Conservation (phyloP, 345 rosid genomes). For the Eucalyptus tenuipes region DNA sequence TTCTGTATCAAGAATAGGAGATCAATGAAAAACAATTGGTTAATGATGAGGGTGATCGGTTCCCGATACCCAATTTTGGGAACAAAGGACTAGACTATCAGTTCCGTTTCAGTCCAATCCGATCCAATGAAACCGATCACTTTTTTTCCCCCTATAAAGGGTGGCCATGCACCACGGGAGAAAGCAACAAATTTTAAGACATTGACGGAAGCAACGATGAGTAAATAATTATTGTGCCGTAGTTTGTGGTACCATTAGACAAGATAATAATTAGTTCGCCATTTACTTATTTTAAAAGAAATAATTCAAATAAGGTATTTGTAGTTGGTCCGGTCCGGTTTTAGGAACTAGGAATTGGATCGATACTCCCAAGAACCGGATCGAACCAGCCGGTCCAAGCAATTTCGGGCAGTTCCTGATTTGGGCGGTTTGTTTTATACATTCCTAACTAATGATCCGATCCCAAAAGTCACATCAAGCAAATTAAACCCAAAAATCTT, state of each 20-base stretch:
- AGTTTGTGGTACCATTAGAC: too few relatives aligned
- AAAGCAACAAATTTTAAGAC: too few relatives aligned
- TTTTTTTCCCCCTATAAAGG: too few relatives aligned
- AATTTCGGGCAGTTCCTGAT: fast-evolving
- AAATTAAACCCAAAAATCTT: neutral
- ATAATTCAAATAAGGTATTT: too few relatives aligned
- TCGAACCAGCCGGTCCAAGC: too few relatives aligned
- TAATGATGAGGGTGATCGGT: too few relatives aligned
- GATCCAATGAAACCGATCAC: fast-evolving
- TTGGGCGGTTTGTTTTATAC: too few relatives aligned
- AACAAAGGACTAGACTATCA: fast-evolving
- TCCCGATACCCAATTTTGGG: fast-evolving
- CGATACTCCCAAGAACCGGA: too few relatives aligned
- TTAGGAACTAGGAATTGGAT: fast-evolving
- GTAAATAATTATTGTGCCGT: fast-evolving
- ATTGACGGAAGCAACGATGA: too few relatives aligned
- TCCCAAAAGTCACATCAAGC: neutral
- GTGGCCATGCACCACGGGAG: fast-evolving
- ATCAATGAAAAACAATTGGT: neutral
- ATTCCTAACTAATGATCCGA: neutral
- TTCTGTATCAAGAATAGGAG: too few relatives aligned
- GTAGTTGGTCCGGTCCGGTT: fast-evolving
- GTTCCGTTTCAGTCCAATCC: fast-evolving
- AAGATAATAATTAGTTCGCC: fast-evolving
- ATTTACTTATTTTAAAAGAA: too few relatives aligned